Percentiles rank a stretch among this genome's conserved stretches.
Conservation (phyloP, 805 yeast species). For the Lipomyces starkeyi region DNA sequence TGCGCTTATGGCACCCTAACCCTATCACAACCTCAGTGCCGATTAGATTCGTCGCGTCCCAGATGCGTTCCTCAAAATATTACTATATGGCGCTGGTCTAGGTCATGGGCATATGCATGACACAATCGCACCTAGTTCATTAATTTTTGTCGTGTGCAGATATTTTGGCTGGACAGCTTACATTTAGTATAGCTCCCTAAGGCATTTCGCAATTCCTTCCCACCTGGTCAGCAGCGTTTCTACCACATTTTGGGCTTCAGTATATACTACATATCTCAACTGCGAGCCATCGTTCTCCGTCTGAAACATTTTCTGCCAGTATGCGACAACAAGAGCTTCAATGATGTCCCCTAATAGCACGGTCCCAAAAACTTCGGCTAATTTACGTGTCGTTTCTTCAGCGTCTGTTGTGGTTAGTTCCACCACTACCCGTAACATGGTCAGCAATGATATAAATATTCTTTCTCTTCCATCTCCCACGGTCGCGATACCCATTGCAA, state of each 20-base stretch:
- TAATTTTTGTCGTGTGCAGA: neutral
- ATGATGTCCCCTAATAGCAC: neutral
- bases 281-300: neutral
- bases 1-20: too few relatives aligned
- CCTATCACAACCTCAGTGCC: too few relatives aligned
- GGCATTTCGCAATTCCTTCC: neutral
- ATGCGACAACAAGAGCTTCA: neutral
- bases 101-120: neutral
- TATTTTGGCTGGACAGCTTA: neutral
- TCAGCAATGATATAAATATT: neutral
- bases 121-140: too few relatives aligned
- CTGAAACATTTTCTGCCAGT: neutral
- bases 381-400: neutral
- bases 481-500: constrained; percentile 2
- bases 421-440: neutral
- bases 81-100: neutral
- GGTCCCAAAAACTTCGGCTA: neutral
- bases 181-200: neutral
- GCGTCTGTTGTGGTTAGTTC: neutral
- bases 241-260: neutral
- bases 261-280: neutral
- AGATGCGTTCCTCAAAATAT: too few relatives aligned
- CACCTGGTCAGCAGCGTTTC: neutral
- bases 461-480: constrained; percentile 1
- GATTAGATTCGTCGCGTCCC: too few relatives aligned